These are phyloP conservation scores for Trichoderma gamsii DNA, from an alignment of 495 filamentous ascomycete species.

Conservation along the genomic window DNA sequence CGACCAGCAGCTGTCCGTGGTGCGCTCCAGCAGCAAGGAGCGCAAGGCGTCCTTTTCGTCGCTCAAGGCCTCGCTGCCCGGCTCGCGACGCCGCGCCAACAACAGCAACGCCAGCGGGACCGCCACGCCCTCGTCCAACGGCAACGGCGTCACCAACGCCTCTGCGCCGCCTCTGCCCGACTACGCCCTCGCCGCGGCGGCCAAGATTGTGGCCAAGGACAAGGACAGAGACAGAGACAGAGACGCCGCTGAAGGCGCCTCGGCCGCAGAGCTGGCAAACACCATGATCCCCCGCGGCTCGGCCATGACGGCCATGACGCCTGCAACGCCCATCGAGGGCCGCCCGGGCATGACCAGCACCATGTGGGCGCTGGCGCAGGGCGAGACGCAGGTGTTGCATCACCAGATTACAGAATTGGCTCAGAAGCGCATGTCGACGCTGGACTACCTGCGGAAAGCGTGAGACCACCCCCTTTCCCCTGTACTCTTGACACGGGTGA, in stretches of 20 bases:
- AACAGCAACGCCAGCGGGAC: not conserved
- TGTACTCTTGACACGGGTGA: constrained; percentile 9
- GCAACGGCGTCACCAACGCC: constrained; percentile 28
- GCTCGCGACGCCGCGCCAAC: constrained; percentile 17
- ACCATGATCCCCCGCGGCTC: constrained; percentile 36
- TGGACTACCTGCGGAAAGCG: constrained; percentile 91
- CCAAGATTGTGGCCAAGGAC: constrained; percentile 32
- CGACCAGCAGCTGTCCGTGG: not conserved
- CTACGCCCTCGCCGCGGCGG: constrained; percentile 36
- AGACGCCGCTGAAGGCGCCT: constrained; percentile 19
- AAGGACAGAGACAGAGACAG: not conserved
- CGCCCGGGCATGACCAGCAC: constrained; percentile 28
- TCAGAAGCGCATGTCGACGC: constrained; percentile 89
- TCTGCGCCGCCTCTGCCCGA: constrained; percentile 35
- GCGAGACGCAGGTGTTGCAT: constrained; percentile 45
- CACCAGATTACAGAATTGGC: constrained; percentile 85
- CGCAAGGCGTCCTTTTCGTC: constrained; percentile 38
- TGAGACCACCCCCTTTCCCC: constrained; percentile 40
- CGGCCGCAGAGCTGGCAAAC: constrained; percentile 36
- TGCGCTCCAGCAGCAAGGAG: constrained; percentile 31
- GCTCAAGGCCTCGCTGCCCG: constrained; percentile 38
- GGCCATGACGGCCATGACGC: constrained; percentile 25
- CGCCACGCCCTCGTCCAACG: not conserved
- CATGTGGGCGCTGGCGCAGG: constrained; percentile 29
- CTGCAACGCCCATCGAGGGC: constrained; percentile 24